Base-by-base conservation (phyloP, 805 yeast genomes). In the Wickerhamiella qilinensis region DNA sequence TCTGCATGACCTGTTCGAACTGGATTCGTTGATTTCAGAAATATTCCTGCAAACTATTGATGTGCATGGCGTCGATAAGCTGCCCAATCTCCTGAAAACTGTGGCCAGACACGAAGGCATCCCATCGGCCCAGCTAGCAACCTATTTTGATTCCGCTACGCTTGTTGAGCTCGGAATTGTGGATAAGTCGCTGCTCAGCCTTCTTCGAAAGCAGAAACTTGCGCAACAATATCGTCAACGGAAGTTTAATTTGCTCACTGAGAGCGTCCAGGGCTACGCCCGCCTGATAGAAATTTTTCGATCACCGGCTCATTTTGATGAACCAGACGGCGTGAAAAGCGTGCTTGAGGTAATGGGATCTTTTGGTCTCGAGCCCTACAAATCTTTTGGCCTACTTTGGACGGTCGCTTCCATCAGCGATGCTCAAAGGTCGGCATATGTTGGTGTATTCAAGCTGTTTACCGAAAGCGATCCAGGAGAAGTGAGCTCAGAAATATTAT, bases 261-360 rank as follows among this genome's bases (percentile, higher is more conserved):
- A 35, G 15, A 30, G 30, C 31, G 28, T 31, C 20, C n/a, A 32
- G 20, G 41, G 37, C 14, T 38, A 22, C 27, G 31, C 29, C 20
- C 33, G 34, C 18, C 27, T 38, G 8, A 9, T 35, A 11, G 32
- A 9, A 16, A n/a, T n/a, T n/a, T n/a, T n/a, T n/a, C n/a, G n/a
- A n/a, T n/a, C n/a, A n/a, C n/a, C n/a, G n/a, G 21, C n/a, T n/a
- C 25, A n/a, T 14, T 12, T 4, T 8, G 4, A 8, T n/a, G 16
- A 25, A n/a, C 24, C 33, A 2, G 22, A 19, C 15, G 24, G 32
- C 30, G 31, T 38, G 9, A 28, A 34, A 27, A n/a, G n/a, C n/a
- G n/a, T n/a, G n/a, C n/a, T n/a, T n/a, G 14, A 20, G 3, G n/a
- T 35, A 7, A 34, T 38, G 16, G 37, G 38, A 6, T 16, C 25